Conservation (phyloP, 352 stramenopile species). For the Globisporangium mamillatum region DNA sequence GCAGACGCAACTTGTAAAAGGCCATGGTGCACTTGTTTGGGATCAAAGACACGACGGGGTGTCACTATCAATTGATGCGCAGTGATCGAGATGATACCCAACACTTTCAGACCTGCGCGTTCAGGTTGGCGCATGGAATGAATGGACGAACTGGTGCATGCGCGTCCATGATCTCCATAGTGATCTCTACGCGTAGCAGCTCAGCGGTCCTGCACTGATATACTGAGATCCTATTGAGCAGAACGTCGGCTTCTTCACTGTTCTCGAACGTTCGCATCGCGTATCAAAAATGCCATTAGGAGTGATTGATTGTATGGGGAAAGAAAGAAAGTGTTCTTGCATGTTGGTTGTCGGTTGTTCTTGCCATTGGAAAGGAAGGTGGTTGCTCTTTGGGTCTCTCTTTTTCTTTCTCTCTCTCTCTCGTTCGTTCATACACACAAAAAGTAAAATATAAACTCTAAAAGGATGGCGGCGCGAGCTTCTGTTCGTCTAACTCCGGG, state of each 20-base stretch:
- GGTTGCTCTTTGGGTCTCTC: not conserved
- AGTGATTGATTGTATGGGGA: not conserved
- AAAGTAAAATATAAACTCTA: slow-evolving; percentile 34
- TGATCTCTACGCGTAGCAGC: not conserved
- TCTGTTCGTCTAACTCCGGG: slow-evolving; percentile 73
- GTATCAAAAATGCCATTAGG: not conserved
- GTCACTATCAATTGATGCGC: slow-evolving; percentile 1
- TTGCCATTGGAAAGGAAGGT: slow-evolving; percentile 15
- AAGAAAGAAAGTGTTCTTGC: not conserved
- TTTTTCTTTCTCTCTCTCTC: not conserved
- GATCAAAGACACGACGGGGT: not conserved
- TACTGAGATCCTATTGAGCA: not conserved
- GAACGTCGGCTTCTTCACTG: not conserved
- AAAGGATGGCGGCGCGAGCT: slow-evolving; percentile 83
- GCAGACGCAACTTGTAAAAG: not conserved
- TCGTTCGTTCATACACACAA: slow-evolving; percentile 8
- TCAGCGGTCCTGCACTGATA: not conserved
- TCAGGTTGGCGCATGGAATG: not conserved
- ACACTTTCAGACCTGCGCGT: not conserved
- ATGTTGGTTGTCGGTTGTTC: slow-evolving; percentile 1
- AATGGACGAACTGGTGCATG: not conserved
- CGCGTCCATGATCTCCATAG: not conserved
- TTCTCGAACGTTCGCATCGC: slow-evolving; percentile 6
- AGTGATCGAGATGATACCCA: not conserved
- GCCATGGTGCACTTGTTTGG: not conserved